Evolutionary conservation across 2,329 filamentous ascomycete species (phyloP).

Genomic region (Aspergillus vadensis): DNA sequence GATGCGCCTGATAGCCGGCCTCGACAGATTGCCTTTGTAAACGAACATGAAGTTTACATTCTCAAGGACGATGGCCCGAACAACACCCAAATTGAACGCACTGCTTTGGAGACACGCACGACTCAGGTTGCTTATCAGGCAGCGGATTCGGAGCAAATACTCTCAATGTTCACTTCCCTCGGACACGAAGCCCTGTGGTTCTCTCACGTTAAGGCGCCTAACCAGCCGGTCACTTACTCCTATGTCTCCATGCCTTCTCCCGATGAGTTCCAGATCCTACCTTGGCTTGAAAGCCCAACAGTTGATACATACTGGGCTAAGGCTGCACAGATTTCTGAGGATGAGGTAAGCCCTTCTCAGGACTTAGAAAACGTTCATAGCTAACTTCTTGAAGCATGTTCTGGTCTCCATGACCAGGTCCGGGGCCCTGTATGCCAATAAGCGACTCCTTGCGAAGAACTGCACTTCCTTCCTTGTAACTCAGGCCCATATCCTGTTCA

Average conservation of each 20-base stretch:
- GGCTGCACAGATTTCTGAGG: conserved; percentile 39
- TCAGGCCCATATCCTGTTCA: conserved; percentile 81
- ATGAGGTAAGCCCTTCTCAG: conserved; percentile 36
- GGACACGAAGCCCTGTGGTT: conserved; percentile 42
- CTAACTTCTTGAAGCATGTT: conserved; percentile 42
- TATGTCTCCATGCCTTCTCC: conserved; percentile 25
- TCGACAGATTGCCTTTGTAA: conserved; percentile 52
- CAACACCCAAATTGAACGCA: conserved; percentile 35
- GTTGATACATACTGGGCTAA: conserved; percentile 44
- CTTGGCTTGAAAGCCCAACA: conserved; percentile 37
- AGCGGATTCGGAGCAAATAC: conserved; percentile 36
- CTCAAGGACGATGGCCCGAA: conserved; percentile 40
- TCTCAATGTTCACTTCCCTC: conserved; percentile 41
- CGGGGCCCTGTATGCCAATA: conserved; percentile 78
- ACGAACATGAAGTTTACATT: conserved; percentile 46
- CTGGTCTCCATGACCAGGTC: conserved; percentile 70
- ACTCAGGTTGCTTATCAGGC: conserved; percentile 35
- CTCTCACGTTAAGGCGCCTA: conserved; percentile 30
- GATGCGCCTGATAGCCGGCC: conserved; percentile 33
- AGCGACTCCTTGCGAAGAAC: conserved; percentile 73
- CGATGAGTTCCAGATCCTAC: conserved; percentile 21
- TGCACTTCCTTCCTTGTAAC: conserved; percentile 91
- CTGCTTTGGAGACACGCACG: conserved; percentile 36
- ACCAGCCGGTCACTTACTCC: conserved; percentile 35
- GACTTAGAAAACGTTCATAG: neutral